Evolutionary conservation across 1,139 yeast genomes (phyloP).

Genomic region (Scheffersomyces quercinus): DNA sequence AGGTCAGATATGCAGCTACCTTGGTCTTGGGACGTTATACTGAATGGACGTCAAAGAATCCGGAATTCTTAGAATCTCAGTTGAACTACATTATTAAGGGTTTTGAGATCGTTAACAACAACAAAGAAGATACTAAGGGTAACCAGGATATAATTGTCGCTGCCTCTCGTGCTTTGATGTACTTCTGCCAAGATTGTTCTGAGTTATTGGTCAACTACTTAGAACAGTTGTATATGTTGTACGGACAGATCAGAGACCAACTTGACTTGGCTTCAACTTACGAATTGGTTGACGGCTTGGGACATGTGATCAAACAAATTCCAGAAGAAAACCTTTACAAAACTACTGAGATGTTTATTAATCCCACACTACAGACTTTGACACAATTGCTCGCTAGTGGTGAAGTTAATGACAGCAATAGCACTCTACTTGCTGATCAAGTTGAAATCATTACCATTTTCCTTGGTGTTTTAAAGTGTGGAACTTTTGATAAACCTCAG

Average conservation of each 20-base stretch:
- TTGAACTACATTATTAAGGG: constrained; percentile 83
- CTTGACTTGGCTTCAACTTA: constrained; percentile 71
- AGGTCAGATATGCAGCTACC: constrained; percentile 89
- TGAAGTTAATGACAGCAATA: constrained; percentile 8
- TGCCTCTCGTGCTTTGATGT: constrained; percentile 92
- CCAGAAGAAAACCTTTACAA: constrained; percentile 35
- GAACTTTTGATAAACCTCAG: constrained; percentile 31
- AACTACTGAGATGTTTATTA: constrained; percentile 56
- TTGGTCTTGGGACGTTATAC: constrained; percentile 92
- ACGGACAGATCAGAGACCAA: constrained; percentile 56
- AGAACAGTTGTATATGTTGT: constrained; percentile 76
- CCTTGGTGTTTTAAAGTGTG: constrained; percentile 55
- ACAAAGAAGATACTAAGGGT: constrained; percentile 13
- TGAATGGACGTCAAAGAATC: constrained; percentile 89
- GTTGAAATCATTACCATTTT: constrained; percentile 76
- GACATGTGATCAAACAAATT: constrained; percentile 71
- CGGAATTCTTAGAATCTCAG: constrained; percentile 79
- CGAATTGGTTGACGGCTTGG: constrained; percentile 88
- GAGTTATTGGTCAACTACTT: constrained; percentile 62
- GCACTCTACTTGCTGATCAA: constrained; percentile 55
- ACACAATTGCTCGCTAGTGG: constrained; percentile 16
- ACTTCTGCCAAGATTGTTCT: constrained; percentile 91
- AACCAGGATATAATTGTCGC: constrained; percentile 68
- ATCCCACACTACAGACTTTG: constrained; percentile 61
- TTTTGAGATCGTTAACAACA: constrained; percentile 45